phyloP scores from a whole-genome alignment of 768 basidiomycete species.

The Amanita pallidorosea region DNA sequence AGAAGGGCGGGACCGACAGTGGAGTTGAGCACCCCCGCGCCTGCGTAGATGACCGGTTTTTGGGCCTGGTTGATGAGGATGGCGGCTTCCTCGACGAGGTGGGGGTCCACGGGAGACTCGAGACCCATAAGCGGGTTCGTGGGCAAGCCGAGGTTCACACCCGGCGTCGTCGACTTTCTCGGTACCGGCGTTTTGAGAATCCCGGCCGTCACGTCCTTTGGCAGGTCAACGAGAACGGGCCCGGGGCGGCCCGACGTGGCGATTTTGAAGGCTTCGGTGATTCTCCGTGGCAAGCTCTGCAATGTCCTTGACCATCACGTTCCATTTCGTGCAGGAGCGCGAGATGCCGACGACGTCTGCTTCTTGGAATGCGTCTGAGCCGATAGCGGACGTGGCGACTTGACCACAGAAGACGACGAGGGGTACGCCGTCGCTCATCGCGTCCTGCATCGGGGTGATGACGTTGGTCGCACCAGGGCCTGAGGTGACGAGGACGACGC shows the following conservation, averaged over 20 bases:
- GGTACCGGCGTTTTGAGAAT: slow-evolving; percentile 80
- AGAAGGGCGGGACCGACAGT: slow-evolving; percentile 77
- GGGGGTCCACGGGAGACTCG: slow-evolving; percentile 49
- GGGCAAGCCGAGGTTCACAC: slow-evolving; percentile 61
- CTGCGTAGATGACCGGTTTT: slow-evolving; percentile 87
- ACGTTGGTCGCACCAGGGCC: slow-evolving; percentile 98
- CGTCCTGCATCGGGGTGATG: slow-evolving; percentile 96
- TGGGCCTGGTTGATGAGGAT: slow-evolving; percentile 86
- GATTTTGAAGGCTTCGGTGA: slow-evolving; percentile 99
- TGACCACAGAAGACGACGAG: slow-evolving; percentile 95
- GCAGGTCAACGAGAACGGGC: slow-evolving; percentile 94
- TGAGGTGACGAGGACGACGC: slow-evolving; percentile 95
- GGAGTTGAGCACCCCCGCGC: slow-evolving; percentile 79
- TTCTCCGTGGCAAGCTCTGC: slow-evolving; percentile 86
- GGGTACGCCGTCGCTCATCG: slow-evolving; percentile 87
- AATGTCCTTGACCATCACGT: slow-evolving; percentile 99
- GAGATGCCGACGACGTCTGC: slow-evolving; percentile 97
- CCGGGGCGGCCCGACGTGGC: slow-evolving; percentile 95
- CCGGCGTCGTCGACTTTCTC: slow-evolving; percentile 79
- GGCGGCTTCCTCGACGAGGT: slow-evolving; percentile 75
- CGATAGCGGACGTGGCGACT: slow-evolving; percentile 98
- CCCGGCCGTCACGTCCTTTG: slow-evolving; percentile 96
- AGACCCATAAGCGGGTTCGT: slow-evolving; percentile 55
- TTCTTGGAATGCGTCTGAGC: slow-evolving; percentile 99
- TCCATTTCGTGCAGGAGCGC: slow-evolving; percentile 97